Conservation (phyloP, 345 rosid species). For the Rhizophora mangle region DNA sequence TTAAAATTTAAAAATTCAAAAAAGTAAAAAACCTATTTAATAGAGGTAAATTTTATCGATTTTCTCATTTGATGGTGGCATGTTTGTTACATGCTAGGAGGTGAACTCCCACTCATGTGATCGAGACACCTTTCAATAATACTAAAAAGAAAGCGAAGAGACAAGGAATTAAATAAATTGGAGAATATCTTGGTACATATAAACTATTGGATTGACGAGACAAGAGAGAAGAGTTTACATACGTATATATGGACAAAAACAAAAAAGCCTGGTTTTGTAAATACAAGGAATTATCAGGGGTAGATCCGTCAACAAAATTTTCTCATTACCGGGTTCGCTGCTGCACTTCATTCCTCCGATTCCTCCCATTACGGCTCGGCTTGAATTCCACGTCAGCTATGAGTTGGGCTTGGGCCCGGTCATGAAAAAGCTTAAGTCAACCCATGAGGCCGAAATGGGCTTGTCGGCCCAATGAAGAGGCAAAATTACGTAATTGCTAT, state of each 20-base stretch:
- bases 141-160: neutral
- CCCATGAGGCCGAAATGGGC: no score
- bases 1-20: no score
- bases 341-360: neutral
- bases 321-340: neutral
- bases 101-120: neutral
- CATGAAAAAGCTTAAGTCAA: no score
- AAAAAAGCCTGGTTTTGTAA: neutral
- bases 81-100: neutral
- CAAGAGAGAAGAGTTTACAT: neutral
- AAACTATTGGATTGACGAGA: neutral
- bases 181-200: conserved; percentile 9
- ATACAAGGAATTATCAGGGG: neutral
- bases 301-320: neutral
- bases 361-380: neutral
- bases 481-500: no score
- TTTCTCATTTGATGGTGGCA: no score
- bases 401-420: neutral
- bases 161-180: neutral
- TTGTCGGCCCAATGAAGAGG: no score
- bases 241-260: neutral
- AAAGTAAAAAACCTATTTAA: no score
- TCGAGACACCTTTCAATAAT: neutral
- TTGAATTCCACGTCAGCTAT: neutral
- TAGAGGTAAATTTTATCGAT: no score